Percentiles rank a stretch among this genome's conserved stretches.
These are phyloP conservation scores for Lavandula angustifolia DNA, from an alignment of 257 asterid species.

Conservation along the genomic window DNA sequence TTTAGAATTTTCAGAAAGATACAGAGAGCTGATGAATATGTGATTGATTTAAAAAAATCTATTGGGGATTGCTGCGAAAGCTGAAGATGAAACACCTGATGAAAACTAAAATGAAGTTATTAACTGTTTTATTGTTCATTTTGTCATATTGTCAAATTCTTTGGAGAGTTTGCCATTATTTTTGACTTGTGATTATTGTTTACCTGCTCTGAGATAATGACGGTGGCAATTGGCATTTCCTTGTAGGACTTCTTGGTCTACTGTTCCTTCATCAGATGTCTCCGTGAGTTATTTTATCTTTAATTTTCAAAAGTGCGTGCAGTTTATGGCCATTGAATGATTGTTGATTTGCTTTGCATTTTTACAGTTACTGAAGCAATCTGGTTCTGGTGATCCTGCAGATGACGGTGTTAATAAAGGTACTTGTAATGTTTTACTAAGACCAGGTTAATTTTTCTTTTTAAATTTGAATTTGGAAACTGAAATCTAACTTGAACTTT, in stretches of 20 bases:
- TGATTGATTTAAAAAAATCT: neutral
- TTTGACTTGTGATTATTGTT: constrained; percentile 18
- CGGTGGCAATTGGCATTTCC: constrained; percentile 13
- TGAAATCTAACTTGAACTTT: neutral
- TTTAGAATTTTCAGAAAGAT: constrained; percentile 4
- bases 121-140: neutral
- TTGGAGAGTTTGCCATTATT: neutral
- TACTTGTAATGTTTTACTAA: constrained; percentile 29
- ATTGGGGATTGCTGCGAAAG: constrained; percentile 4
- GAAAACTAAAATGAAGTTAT: constrained; percentile 18
- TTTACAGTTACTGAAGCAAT: constrained; percentile 42
- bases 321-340: neutral
- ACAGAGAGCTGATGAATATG: neutral
- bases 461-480: neutral
- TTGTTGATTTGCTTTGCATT: constrained; percentile 6
- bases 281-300: constrained; percentile 46
- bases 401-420: constrained; percentile 54
- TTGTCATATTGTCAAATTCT: constrained; percentile 3
- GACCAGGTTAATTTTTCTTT: constrained; percentile 18
- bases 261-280: constrained; percentile 56
- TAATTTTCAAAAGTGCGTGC: constrained; percentile 1
- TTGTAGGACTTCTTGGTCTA: constrained; percentile 79
- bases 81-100: constrained; percentile 12
- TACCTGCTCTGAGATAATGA: constrained; percentile 25
- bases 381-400: constrained; percentile 45